Percentiles rank a stretch among this genome's conserved stretches.
phyloP scores from a whole-genome alignment of 257 asterid species.

The Striga asiatica region DNA sequence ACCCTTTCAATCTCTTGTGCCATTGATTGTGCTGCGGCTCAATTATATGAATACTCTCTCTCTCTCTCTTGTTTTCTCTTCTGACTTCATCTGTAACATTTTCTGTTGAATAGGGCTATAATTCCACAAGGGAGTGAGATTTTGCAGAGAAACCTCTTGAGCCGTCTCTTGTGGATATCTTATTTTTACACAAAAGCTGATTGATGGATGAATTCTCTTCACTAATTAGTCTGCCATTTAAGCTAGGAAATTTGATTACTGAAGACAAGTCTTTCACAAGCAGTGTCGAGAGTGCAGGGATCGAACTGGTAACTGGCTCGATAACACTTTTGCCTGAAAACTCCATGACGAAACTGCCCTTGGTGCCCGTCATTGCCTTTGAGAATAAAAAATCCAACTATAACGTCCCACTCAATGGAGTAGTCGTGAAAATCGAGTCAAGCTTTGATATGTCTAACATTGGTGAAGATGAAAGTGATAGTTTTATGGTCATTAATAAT shows the following conservation, averaged over 20 bases:
- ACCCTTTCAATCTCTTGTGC: too few species aligned
- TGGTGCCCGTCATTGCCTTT: conserved; percentile 19
- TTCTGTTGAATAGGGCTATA: conserved; percentile 11
- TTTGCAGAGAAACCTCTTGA: not conserved
- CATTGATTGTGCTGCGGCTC: too few species aligned
- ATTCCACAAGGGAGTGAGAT: not conserved
- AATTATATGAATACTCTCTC: too few species aligned
- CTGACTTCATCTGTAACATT: not conserved
- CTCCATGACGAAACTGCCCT: conserved; percentile 38
- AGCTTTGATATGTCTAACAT: conserved; percentile 18
- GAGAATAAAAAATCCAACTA: conserved; percentile 22
- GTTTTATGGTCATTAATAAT: conserved; percentile 17
- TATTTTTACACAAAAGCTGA: not conserved
- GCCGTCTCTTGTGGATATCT: not conserved
- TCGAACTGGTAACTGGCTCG: not conserved
- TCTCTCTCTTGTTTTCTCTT: not conserved
- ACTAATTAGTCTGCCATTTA: conserved; percentile 30
- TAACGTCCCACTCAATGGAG: conserved; percentile 27
- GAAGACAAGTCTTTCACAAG: conserved; percentile 39
- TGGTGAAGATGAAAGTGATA: conserved; percentile 21
- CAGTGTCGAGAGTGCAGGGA: not conserved
- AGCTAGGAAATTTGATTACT: conserved; percentile 31
- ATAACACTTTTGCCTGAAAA: conserved; percentile 14
- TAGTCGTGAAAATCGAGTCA: conserved; percentile 19
- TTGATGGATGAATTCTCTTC: conserved; percentile 38